Conservation (phyloP, 495 filamentous ascomycete genomes). For the Cryomyces minteri region DNA sequence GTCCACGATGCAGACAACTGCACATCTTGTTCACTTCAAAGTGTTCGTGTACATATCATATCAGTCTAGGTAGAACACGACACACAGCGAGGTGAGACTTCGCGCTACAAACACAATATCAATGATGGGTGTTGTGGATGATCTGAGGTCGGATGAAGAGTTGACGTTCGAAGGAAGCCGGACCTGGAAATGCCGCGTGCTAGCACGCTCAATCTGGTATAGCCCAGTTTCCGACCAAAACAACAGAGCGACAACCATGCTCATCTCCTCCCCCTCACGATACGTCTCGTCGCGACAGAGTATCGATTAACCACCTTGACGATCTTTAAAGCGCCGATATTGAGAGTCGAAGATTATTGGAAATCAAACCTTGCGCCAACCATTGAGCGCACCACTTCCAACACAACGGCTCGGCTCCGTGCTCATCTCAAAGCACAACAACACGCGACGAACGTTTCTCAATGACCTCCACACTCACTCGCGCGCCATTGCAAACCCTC, state of each 20-base stretch:
- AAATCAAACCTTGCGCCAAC: not conserved
- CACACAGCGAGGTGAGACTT: no score
- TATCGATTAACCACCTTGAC: not conserved
- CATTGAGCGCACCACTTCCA: not conserved
- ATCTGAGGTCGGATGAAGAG: no score
- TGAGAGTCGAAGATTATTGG: no score
- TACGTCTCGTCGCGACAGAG: not conserved
- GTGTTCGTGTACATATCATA: no score
- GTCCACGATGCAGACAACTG: no score
- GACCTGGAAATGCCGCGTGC: no score
- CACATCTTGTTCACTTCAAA: no score
- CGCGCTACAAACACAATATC: no score
- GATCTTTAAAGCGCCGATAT: no score
- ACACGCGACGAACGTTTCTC: not conserved
- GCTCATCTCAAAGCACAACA: not conserved
- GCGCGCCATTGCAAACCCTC: slow-evolving; percentile 17
- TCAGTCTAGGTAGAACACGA: no score
- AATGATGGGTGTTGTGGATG: no score
- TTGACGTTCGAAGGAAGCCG: no score
- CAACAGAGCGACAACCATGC: not conserved
- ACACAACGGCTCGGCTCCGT: not conserved
- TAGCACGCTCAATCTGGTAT: not conserved
- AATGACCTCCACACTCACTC: slow-evolving; percentile 19
- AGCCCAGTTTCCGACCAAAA: not conserved
- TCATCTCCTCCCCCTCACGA: not conserved